Evolutionary conservation across 31 red algal species (phyloP).

Genomic region (Asparagopsis taxiformis): DNA sequence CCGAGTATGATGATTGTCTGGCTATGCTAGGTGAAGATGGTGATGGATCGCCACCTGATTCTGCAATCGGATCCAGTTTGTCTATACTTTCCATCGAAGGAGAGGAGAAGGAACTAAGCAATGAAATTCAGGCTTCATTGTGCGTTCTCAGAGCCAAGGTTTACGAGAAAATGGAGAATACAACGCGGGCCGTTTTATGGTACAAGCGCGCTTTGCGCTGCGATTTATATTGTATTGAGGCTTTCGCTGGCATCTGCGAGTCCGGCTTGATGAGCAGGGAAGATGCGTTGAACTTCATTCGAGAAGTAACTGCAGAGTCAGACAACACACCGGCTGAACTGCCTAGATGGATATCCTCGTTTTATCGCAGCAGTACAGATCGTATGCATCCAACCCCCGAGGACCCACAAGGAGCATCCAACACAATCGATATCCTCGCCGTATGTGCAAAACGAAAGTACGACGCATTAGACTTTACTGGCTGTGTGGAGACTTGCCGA

Average conservation of each 20-base stretch:
- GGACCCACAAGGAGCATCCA: not conserved
- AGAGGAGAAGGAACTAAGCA: not conserved
- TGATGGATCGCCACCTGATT: not conserved
- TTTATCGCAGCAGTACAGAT: conserved; percentile 32
- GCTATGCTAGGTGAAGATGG: conserved; percentile 43
- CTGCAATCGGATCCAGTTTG: conserved; percentile 1
- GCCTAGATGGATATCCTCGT: conserved; percentile 22
- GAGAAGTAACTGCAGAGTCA: conserved; percentile 18
- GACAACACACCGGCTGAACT: conserved; percentile 3
- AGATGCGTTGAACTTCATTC: conserved; percentile 43
- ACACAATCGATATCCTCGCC: conserved; percentile 13
- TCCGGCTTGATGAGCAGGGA: conserved; percentile 26
- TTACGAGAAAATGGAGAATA: conserved; percentile 49
- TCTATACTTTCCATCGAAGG: conserved; percentile 6
- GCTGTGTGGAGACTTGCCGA: conserved; percentile 33
- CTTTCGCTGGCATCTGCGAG: conserved; percentile 41
- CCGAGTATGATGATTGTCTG: conserved; percentile 37
- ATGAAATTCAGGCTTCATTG: conserved; percentile 43
- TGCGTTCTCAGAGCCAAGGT: conserved; percentile 54
- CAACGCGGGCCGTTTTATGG: conserved; percentile 41
- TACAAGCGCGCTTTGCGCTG: conserved; percentile 59
- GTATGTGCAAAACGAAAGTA: conserved; percentile 4
- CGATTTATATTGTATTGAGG: conserved; percentile 71
- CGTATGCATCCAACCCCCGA: conserved; percentile 10
- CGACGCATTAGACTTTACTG: conserved; percentile 35